phyloP scores from a whole-genome alignment of 352 stramenopile genomes.

The Globisporangium echinulatum region DNA sequence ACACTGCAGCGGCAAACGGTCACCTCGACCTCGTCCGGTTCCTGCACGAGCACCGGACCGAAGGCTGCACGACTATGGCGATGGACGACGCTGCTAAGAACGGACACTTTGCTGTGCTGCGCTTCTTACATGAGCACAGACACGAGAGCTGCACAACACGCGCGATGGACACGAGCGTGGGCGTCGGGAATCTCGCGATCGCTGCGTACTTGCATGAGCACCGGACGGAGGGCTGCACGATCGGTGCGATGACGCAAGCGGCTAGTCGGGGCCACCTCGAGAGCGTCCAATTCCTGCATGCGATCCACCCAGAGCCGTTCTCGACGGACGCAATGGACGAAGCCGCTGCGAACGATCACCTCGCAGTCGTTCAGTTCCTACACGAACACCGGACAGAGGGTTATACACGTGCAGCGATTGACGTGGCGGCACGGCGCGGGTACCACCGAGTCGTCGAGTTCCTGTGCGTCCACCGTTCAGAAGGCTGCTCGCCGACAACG shows the following conservation, averaged over 20 bases:
- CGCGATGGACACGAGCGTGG: too few relatives aligned
- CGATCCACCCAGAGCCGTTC: not conserved
- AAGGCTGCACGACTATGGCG: too few relatives aligned
- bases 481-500: not conserved
- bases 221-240: not conserved
- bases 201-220: too few relatives aligned
- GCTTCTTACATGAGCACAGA: too few relatives aligned
- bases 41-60: too few relatives aligned
- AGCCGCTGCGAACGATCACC: not conserved
- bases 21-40: too few relatives aligned
- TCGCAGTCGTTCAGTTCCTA: not conserved
- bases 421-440: not conserved
- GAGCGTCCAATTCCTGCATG: not conserved
- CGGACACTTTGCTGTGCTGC: not conserved
- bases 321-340: not conserved
- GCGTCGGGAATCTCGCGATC: too few relatives aligned
- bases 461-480: not conserved
- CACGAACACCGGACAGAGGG: not conserved
- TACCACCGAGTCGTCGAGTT: not conserved
- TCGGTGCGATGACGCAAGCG: not conserved
- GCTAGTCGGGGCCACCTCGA: not conserved
- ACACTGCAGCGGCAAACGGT: too few relatives aligned
- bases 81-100: too few relatives aligned
- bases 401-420: not conserved
- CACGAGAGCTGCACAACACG: too few relatives aligned